Conservation (phyloP, 805 yeast species). For the Kazachstania viticola region DNA sequence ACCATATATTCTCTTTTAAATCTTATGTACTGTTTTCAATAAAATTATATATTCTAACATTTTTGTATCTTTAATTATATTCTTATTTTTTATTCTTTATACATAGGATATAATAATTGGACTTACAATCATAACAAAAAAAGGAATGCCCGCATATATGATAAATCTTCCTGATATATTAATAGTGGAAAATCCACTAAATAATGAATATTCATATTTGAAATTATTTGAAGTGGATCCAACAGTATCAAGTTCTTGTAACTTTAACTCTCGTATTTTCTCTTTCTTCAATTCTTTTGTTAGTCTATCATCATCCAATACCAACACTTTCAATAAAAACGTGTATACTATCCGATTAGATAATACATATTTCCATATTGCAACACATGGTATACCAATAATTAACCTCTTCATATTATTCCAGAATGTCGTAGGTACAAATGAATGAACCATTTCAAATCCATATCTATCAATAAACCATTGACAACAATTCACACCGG, state of each 20-base stretch:
- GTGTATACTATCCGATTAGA: conserved; percentile 57
- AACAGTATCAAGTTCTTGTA: conserved; percentile 2
- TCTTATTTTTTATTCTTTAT: too few relatives aligned
- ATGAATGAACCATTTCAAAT: conserved; percentile 6
- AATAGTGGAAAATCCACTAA: conserved; percentile 54
- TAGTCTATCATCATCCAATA: conserved; percentile 16
- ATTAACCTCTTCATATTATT: conserved; percentile 36
- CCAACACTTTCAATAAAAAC: conserved; percentile 26
- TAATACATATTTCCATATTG: conserved; percentile 55
- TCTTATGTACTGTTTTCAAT: not conserved
- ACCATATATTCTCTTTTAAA: not conserved
- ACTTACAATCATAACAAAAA: conserved; percentile 31
- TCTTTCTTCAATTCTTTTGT: conserved; percentile 15
- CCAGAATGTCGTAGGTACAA: conserved; percentile 6
- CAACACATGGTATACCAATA: conserved; percentile 52
- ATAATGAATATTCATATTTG: too few relatives aligned
- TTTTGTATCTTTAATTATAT: too few relatives aligned
- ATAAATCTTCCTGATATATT: conserved; percentile 67
- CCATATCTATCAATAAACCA: conserved; percentile 31
- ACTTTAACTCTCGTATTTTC: conserved; percentile 14
- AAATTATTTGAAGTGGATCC: conserved; percentile 19
- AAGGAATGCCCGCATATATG: conserved; percentile 74
- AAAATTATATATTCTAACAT: too few relatives aligned
- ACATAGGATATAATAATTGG: too few relatives aligned
- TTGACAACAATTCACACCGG: conserved; percentile 60